These are phyloP conservation scores for Dactylellina sp. DNA, from an alignment of 2,329 filamentous ascomycete species.

Conservation along the genomic window DNA sequence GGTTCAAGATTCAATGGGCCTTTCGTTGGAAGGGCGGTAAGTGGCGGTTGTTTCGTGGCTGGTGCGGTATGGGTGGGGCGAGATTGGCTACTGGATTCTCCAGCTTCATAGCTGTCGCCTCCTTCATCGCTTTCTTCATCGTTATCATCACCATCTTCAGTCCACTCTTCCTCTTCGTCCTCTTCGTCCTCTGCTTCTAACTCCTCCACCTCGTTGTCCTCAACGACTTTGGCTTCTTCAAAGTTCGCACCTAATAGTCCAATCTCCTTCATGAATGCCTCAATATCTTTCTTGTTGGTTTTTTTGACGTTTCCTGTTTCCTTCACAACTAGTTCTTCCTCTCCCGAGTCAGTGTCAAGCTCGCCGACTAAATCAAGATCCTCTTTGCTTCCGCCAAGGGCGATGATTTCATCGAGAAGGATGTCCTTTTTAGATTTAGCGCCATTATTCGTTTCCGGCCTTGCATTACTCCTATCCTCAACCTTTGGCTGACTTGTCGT, in stretches of 20 bases:
- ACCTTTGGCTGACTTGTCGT: constrained; percentile 12
- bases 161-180: constrained; percentile 62
- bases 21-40: constrained; percentile 63
- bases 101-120: constrained; percentile 9
- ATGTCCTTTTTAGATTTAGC: constrained; percentile 61
- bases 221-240: constrained; percentile 64
- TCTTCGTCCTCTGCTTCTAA: constrained; percentile 63
- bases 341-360: constrained; percentile 68
- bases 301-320: constrained; percentile 65
- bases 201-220: constrained; percentile 64
- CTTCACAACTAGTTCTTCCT: constrained; percentile 62
- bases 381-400: constrained; percentile 74
- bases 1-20: constrained; percentile 68
- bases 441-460: not conserved
- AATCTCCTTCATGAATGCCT: constrained; percentile 65
- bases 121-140: constrained; percentile 24
- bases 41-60: not conserved
- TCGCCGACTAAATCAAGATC: constrained; percentile 73
- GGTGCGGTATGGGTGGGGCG: constrained; percentile 59
- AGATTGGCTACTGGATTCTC: not conserved
- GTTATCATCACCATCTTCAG: constrained; percentile 60
- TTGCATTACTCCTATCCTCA: constrained; percentile 13
- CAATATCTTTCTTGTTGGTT: constrained; percentile 68
- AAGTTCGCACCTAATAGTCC: constrained; percentile 64
- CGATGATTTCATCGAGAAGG: constrained; percentile 73